Evolutionary conservation across 257 asterid species (phyloP).

Genomic region (Handroanthus guayacan): DNA sequence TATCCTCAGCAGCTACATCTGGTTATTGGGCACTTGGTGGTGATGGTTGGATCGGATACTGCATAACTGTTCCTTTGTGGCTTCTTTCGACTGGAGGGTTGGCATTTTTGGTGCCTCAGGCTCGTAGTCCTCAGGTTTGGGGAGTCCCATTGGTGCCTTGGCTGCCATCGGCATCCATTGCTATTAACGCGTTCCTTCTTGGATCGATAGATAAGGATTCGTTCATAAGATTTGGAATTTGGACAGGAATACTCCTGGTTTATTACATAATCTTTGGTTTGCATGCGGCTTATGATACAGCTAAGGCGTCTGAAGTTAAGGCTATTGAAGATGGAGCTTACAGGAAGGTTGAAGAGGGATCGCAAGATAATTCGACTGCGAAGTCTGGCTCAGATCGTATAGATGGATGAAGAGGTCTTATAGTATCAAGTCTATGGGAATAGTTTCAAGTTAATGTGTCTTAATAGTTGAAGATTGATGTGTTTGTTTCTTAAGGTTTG

Average conservation of each 20-base stretch:
- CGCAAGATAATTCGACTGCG: neutral
- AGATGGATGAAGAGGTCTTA: slow-evolving; percentile 7
- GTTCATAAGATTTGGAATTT: slow-evolving; percentile 54
- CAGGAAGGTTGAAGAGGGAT: slow-evolving; percentile 52
- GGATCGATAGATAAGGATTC: slow-evolving; percentile 62
- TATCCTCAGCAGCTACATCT: slow-evolving; percentile 55
- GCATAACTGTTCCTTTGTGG: slow-evolving; percentile 62
- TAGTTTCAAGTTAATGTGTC: neutral
- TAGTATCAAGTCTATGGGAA: neutral
- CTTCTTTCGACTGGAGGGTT: slow-evolving; percentile 51
- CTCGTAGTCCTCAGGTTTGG: slow-evolving; percentile 61
- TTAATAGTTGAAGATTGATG: too few species aligned
- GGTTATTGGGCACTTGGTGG: slow-evolving; percentile 55
- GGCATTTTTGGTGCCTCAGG: slow-evolving; percentile 49
- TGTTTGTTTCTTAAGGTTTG: too few species aligned
- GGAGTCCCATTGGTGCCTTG: slow-evolving; percentile 77
- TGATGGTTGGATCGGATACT: slow-evolving; percentile 54
- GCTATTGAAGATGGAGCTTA: slow-evolving; percentile 23
- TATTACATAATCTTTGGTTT: slow-evolving; percentile 64
- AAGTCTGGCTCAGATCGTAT: slow-evolving; percentile 15
- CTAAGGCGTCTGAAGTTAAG: slow-evolving; percentile 44
- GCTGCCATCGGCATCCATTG: slow-evolving; percentile 68
- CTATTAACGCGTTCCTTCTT: slow-evolving; percentile 63
- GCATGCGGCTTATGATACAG: slow-evolving; percentile 73
- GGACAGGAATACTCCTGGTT: slow-evolving; percentile 52